phyloP scores from a whole-genome alignment of 2,329 filamentous ascomycete species.

The Colletotrichum sidae region DNA sequence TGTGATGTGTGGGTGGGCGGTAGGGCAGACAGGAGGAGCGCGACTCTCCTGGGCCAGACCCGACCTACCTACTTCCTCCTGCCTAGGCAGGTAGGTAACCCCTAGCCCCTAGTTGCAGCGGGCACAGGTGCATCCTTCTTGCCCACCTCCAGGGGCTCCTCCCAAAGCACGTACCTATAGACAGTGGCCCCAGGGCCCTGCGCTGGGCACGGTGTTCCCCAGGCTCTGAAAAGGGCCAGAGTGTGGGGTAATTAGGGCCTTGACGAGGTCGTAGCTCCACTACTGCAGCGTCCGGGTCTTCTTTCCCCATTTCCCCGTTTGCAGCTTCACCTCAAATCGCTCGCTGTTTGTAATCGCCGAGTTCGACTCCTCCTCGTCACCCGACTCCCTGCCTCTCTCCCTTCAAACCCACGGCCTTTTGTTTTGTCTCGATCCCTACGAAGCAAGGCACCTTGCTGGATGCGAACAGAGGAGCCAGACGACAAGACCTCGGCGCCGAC shows the following conservation, averaged over 20 bases:
- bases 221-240: conserved; percentile 13
- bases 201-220: not conserved
- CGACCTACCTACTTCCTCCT: not conserved
- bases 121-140: not conserved
- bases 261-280: conserved; percentile 14
- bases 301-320: conserved; percentile 29
- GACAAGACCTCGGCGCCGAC: conserved; percentile 25
- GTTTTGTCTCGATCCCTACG: not conserved
- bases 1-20: conserved; percentile 5
- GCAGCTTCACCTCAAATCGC: not conserved
- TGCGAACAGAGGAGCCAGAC: not conserved
- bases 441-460: not conserved
- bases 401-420: conserved; percentile 17
- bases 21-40: not conserved
- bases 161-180: not conserved
- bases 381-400: not conserved
- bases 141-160: conserved; percentile 12
- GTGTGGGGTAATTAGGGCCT: conserved; percentile 29
- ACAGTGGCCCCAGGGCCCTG: too few relatives aligned
- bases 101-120: not conserved
- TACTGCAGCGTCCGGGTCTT: conserved; percentile 26
- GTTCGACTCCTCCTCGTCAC: conserved; percentile 9
- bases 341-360: conserved; percentile 5
- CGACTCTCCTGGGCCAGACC: too few relatives aligned
- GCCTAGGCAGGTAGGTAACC: not conserved